Conservation (phyloP, 768 basidiomycete species). For the Grammothele lineata region DNA sequence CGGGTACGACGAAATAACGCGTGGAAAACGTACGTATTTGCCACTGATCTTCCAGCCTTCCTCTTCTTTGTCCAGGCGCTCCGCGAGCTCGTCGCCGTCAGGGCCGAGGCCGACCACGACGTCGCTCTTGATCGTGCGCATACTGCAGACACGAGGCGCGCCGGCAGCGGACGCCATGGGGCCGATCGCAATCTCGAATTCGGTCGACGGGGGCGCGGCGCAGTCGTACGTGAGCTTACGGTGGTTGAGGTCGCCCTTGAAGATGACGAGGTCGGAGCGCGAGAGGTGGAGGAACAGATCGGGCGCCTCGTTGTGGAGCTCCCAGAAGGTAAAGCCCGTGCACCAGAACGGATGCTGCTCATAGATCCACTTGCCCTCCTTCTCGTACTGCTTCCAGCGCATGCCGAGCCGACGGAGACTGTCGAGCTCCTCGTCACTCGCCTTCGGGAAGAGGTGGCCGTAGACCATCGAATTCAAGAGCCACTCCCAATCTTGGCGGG, state of each 20-base stretch:
- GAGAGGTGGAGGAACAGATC: conserved; percentile 91
- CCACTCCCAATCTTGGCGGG: conserved; percentile 94
- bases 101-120: conserved; percentile 85
- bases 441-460: conserved; percentile 88
- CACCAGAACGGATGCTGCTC: conserved; percentile 96
- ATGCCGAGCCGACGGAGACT: conserved; percentile 73
- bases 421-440: conserved; percentile 73
- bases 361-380: conserved; percentile 90
- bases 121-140: conserved; percentile 93
- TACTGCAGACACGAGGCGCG: conserved; percentile 79
- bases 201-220: conserved; percentile 79
- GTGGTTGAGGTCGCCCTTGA: conserved; percentile 95
- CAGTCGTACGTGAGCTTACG: conserved; percentile 84
- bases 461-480: conserved; percentile 83
- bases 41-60: conserved; percentile 97
- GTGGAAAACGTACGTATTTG: conserved; percentile 72
- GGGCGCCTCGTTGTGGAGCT: conserved; percentile 76
- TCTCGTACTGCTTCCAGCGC: conserved; percentile 96
- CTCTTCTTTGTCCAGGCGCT: conserved; percentile 78
- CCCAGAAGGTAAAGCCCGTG: conserved; percentile 95
- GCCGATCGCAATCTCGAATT: conserved; percentile 88
- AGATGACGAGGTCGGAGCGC: conserved; percentile 84
- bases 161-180: conserved; percentile 88
- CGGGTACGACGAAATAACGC: neutral
- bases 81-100: conserved; percentile 65